Conservation (phyloP, 331 rosid genomes). For the Erythrophleum ivorense region DNA sequence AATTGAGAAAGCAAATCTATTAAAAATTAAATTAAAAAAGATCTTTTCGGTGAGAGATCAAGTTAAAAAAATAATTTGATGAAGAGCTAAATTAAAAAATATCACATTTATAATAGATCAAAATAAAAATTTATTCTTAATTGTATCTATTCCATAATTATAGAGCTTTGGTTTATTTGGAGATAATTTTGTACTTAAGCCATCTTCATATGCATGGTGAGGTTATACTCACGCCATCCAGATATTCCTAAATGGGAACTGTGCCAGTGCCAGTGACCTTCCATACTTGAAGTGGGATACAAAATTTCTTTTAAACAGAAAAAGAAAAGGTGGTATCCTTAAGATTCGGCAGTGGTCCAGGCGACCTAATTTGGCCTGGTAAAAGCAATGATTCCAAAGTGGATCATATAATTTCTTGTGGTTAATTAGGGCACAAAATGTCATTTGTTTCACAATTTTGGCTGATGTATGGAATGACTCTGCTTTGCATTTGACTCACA, state of each 20-base stretch:
- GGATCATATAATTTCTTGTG: neutral
- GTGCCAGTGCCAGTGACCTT: neutral
- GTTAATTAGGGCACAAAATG: neutral
- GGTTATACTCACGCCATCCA: neutral
- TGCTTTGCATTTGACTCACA: constrained; percentile 15
- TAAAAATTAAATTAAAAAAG: too few relatives aligned
- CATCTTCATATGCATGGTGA: neutral
- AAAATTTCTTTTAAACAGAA: neutral
- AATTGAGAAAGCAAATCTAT: too few relatives aligned
- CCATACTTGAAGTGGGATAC: neutral
- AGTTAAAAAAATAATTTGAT: too few relatives aligned
- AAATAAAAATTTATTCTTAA: too few relatives aligned
- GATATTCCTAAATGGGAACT: neutral
- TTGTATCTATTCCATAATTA: neutral
- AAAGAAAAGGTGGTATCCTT: neutral
- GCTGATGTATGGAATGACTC: constrained; percentile 14
- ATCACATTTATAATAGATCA: too few relatives aligned
- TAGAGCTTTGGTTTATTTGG: neutral
- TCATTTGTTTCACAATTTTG: neutral
- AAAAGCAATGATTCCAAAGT: constrained; percentile 23
- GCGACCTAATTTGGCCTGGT: constrained; percentile 9
- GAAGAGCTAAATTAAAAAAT: too few relatives aligned
- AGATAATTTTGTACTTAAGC: neutral
- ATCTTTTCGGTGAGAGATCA: too few relatives aligned
- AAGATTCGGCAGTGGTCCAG: neutral